These are phyloP conservation scores for Brachypodium distachyon DNA, from an alignment of 202 grass and related monocot genomes.

Conservation along the genomic window DNA sequence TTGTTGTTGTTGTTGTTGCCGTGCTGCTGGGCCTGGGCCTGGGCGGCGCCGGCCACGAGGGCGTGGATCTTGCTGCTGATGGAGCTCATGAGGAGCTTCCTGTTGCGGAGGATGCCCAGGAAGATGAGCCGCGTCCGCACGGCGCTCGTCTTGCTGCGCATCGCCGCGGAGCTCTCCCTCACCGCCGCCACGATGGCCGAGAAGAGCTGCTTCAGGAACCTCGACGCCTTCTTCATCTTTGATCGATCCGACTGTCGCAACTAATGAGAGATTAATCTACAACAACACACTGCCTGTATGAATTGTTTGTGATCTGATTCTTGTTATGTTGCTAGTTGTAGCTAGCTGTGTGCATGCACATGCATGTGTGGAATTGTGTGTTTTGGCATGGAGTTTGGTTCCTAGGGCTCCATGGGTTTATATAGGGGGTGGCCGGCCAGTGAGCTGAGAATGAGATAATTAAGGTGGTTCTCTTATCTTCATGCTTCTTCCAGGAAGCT, in stretches of 20 bases:
- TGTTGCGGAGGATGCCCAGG: slow-evolving; percentile 58
- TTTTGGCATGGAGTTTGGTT: slow-evolving; percentile 67
- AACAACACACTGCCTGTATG: no score
- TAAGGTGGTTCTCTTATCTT: not conserved
- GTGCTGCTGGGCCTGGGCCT: not conserved
- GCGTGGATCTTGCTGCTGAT: slow-evolving; percentile 77
- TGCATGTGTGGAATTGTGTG: not conserved
- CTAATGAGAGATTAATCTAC: no score
- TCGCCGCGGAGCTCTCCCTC: slow-evolving; percentile 45
- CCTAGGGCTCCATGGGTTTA: slow-evolving; percentile 33
- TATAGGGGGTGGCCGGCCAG: slow-evolving; percentile 41
- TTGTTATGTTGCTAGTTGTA: not conserved
- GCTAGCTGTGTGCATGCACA: not conserved
- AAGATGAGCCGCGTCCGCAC: slow-evolving; percentile 49
- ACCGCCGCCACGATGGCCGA: slow-evolving; percentile 31
- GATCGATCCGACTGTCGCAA: no score
- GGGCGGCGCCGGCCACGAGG: slow-evolving; percentile 18
- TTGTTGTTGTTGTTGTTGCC: not conserved
- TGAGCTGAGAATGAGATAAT: not conserved
- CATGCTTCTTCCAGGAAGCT: slow-evolving; percentile 29
- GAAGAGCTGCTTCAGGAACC: slow-evolving; percentile 62
- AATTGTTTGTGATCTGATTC: not conserved
- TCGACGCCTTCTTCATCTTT: slow-evolving; percentile 70
- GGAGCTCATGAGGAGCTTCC: slow-evolving; percentile 54
- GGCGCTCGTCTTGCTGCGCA: slow-evolving; percentile 46